Conservation (phyloP, 257 asterid species). For the Plectranthus barbatus region DNA sequence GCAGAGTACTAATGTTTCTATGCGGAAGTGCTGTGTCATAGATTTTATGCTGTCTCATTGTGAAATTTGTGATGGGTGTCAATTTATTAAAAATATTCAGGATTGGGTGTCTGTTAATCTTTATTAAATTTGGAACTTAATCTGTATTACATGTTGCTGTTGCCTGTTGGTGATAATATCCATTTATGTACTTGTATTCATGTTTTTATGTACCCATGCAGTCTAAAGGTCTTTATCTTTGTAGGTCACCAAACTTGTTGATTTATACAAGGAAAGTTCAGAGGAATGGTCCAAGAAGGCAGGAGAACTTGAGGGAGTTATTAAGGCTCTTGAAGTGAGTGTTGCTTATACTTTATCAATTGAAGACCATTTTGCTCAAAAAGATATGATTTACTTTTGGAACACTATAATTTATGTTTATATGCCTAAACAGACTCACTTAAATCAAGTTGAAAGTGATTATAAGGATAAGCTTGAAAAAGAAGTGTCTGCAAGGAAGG, state of each 20-base stretch:
- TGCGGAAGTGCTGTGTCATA: not conserved
- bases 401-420: constrained; percentile 9
- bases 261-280: constrained; percentile 82
- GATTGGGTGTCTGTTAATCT: not conserved
- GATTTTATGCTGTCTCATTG: not conserved
- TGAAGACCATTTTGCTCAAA: not conserved
- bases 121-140: not conserved
- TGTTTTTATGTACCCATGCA: not conserved
- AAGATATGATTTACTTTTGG: not conserved
- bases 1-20: not conserved
- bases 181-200: not conserved
- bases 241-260: constrained; percentile 67
- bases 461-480: constrained; percentile 69
- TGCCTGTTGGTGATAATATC: not conserved
- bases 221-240: not conserved
- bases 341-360: not conserved
- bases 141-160: not conserved
- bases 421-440: constrained; percentile 48
- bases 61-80: not conserved
- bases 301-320: constrained; percentile 92
- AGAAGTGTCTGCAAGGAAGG: constrained; percentile 57
- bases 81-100: not conserved
- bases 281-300: constrained; percentile 98
- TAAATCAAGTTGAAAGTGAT: constrained; percentile 63
- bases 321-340: constrained; percentile 89